Evolutionary conservation across 352 stramenopile genomes (phyloP).

Genomic region (Aphanomyces astaci): DNA sequence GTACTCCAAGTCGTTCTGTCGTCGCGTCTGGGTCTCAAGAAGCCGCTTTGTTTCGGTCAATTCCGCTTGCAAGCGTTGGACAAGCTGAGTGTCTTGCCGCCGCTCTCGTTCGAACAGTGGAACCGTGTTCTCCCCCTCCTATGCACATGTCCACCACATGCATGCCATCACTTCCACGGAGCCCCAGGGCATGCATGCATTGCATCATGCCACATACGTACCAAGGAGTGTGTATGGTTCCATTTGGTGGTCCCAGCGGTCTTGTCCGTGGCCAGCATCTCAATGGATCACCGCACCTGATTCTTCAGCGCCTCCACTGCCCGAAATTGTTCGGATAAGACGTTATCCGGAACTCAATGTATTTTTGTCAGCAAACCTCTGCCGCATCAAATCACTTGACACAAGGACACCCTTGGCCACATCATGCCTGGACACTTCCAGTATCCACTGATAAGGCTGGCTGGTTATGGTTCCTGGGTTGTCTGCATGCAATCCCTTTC

Average conservation of each 20-base stretch:
- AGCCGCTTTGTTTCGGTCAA: conserved; percentile 78
- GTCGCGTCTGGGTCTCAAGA: conserved; percentile 65
- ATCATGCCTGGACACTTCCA: no score
- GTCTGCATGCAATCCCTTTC: no score
- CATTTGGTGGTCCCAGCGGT: background rate
- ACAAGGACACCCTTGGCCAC: no score
- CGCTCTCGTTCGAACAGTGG: conserved; percentile 82
- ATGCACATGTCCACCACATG: background rate
- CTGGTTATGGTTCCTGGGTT: no score
- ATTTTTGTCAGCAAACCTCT: no score
- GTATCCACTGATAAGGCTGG: no score
- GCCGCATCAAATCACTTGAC: no score
- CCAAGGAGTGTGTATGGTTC: background rate
- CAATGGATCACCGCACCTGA: background rate
- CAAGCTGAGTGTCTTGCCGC: conserved; percentile 73
- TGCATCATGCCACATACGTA: no score
- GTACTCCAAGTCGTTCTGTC: conserved; percentile 81
- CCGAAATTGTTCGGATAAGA: background rate
- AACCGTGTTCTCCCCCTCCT: conserved; percentile 61
- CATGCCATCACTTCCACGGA: background rate
- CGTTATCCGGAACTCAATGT: background rate
- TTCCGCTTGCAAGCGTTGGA: conserved; percentile 78
- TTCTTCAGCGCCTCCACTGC: no score
- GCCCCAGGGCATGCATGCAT: no score
- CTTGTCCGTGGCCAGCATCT: conserved; percentile 17